These are phyloP conservation scores for Quercus wislizeni DNA, from an alignment of 306 rosid species.

Conservation along the genomic window DNA sequence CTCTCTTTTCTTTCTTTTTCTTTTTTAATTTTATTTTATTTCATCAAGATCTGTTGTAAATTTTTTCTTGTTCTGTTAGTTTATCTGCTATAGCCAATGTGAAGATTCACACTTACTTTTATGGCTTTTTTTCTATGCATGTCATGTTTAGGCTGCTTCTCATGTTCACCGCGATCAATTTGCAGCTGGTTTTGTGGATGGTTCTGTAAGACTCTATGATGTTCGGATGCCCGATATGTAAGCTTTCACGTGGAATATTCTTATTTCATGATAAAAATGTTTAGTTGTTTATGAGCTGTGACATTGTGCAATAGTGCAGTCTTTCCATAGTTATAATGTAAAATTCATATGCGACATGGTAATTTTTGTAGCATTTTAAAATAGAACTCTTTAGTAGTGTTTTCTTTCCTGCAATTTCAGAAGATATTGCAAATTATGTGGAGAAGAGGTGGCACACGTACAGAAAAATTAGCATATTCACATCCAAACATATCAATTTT, in stretches of 20 bases:
- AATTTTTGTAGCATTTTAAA: background rate
- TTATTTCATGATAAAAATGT: background rate
- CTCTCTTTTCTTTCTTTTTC: background rate
- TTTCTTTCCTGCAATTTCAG: background rate
- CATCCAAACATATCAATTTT: background rate
- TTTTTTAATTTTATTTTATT: too few relatives aligned
- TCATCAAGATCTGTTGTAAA: background rate
- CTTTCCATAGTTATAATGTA: background rate
- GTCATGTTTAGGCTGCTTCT: conserved; percentile 75
- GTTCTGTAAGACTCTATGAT: conserved; percentile 88
- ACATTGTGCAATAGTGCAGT: background rate
- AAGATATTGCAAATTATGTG: background rate
- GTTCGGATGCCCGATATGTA: conserved; percentile 81
- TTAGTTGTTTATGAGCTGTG: background rate
- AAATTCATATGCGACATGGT: background rate
- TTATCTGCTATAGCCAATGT: background rate
- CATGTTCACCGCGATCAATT: conserved; percentile 92
- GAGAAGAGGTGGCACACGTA: background rate
- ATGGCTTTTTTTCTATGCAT: background rate
- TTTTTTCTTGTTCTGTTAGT: background rate
- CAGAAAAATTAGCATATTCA: background rate
- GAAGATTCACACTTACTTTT: background rate
- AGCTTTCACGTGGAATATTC: conserved; percentile 28
- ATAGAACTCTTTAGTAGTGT: background rate
- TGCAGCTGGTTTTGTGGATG: conserved; percentile 95